Evolutionary conservation across 306 rosid species (phyloP).

Genomic region (Rosa lucieae): DNA sequence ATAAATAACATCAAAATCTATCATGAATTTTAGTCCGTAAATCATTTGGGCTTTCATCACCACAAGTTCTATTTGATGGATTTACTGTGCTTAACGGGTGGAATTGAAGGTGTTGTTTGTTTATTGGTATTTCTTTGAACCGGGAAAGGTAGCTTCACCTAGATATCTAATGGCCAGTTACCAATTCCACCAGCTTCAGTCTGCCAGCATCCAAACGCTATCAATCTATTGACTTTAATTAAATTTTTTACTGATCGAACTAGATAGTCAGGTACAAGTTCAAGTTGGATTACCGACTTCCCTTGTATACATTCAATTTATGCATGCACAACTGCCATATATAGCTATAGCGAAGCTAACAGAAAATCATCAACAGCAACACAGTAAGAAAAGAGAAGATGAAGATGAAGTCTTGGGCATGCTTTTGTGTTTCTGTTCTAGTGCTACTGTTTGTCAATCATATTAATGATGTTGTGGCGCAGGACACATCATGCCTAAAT

Average conservation of each 20-base stretch:
- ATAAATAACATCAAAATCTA: neutral
- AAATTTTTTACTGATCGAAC: no score
- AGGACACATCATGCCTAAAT: constrained; percentile 39
- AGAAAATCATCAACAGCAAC: neutral
- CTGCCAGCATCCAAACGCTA: neutral
- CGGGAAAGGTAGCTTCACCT: constrained; percentile 15
- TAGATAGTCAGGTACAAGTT: neutral
- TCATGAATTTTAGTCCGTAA: neutral
- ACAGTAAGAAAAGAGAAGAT: neutral
- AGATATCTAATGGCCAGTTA: constrained; percentile 5
- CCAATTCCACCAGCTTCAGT: constrained; percentile 5
- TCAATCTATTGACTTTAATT: neutral
- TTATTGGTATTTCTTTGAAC: neutral
- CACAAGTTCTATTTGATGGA: neutral
- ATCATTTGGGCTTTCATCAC: neutral
- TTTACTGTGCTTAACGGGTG: neutral
- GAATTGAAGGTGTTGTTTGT: neutral
- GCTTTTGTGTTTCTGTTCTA: neutral
- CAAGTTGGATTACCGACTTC: neutral
- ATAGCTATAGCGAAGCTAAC: neutral
- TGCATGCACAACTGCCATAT: neutral
- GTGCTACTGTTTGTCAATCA: neutral
- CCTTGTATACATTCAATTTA: neutral
- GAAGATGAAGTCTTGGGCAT: constrained; percentile 1
- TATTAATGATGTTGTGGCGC: neutral